Evolutionary conservation across 352 stramenopile species (phyloP), one percentile per base, ranked within the genome.

Genomic region (Phytophthora citrophthora): DNA sequence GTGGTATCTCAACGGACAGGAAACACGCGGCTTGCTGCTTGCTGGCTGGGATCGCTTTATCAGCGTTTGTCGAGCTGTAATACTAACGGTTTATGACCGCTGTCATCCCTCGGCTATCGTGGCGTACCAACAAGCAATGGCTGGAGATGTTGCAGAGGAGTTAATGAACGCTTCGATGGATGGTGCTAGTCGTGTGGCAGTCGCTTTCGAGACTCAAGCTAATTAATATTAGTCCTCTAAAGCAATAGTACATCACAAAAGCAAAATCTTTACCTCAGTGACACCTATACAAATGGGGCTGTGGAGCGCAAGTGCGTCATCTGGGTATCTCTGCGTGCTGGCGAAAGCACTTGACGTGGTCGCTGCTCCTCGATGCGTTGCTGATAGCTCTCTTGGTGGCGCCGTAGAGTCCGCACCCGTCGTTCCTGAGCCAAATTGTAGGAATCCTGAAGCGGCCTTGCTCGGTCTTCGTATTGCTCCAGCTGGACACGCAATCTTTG

Each of bases 41-140:
- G 72, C 75, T 55, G 91, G 82, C 40, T 93, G 85, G 85, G 72
- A 91, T 43, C 73, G 77, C 27, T 91, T 93, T 55, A 66, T 91
- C 8, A 91, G 82, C 57, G 77, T 91, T 54, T 84, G 64, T 52
- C 72, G 83, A 26, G 71, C 71, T 31, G 34, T 90, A 31, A 60
- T 87, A 10, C 43, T 85, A 20, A 79, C 64, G 15, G 68, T 90
- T 44, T 90, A 88, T 53, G 79, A 86, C 45, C 79, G 78, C 29
- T 74, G 49, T 13, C 55, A 74, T 20, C 67, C 67, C 45, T 63
- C 34, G 11, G 44, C 51, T 4, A 50, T 64, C 16, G 36, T 58
- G 39, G 32, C 39, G 20, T 53, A 57, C 16, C 34, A 71, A 40
- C 45, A 67, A 53, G 50, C 16, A 26, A 51, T 50, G 24, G 26